Evolutionary conservation across 345 rosid genomes (phyloP).

Genomic region (Fremontodendron californicum): DNA sequence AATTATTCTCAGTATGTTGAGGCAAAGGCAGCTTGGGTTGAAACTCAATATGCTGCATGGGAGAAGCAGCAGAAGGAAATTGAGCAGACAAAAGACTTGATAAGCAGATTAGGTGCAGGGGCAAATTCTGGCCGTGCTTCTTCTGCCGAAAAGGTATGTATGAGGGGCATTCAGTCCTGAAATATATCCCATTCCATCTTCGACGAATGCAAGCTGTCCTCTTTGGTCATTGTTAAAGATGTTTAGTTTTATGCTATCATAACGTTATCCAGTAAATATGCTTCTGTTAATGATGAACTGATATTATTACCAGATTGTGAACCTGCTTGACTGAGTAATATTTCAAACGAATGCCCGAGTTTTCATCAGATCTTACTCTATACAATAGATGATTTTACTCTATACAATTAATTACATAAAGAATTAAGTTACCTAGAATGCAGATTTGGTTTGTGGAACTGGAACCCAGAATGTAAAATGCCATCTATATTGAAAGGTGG

Average conservation of each 20-base stretch:
- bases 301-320: background rate
- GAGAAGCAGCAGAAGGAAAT: slow-evolving; percentile 93
- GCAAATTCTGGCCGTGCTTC: slow-evolving; percentile 93
- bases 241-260: background rate
- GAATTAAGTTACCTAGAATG: background rate
- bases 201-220: background rate
- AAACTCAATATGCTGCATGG: slow-evolving; percentile 80
- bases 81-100: slow-evolving; percentile 69
- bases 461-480: background rate
- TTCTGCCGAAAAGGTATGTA: slow-evolving; percentile 83
- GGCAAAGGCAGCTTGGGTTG: slow-evolving; percentile 77
- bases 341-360: background rate
- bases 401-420: background rate
- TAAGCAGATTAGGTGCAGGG: slow-evolving; percentile 76
- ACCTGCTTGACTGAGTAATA: background rate
- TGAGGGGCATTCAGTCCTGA: background rate
- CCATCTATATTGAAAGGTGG: background rate
- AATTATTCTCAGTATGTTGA: slow-evolving; percentile 80
- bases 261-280: background rate
- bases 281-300: background rate
- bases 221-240: background rate
- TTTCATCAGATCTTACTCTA: background rate
- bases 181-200: background rate
- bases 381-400: background rate
- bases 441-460: background rate